Evolutionary conservation across 352 stramenopile genomes (phyloP), one percentile per base, ranked within the genome.

Genomic region (Elongisporangium prolatum): DNA sequence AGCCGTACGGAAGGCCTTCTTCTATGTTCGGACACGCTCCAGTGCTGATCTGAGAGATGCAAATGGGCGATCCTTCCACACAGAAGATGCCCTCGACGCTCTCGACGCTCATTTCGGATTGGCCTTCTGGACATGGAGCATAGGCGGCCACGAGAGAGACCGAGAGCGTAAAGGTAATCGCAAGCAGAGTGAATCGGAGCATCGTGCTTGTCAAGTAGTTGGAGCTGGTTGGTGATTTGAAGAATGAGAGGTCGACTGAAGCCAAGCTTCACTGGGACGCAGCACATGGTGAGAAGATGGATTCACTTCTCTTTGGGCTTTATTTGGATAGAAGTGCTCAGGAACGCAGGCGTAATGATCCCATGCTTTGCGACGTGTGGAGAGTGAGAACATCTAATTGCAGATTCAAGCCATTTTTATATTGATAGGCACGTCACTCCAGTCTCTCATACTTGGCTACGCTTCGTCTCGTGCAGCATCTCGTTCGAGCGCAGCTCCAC

Each of bases 31-130:
- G 65, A 18, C 65, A 72, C n/a, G 62, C 69, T 20, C 75, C 75
- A 1, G 28, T 68, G 20, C 54, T 59, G 40, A 71, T 51, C 8
- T 75, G 18, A 20, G 57, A 52, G 20, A 71, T 70, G n/a, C 71
- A 83, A 11, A 68, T 53, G 3, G 66, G 68, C 3, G 3, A 38
- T 11, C 28, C 28, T 10, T 38, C 28, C 28, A 38, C 28, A 21
- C 64, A 67, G 50, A 67, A 70, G 54, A 61, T 56, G 13, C 48
- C 56, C 16, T 67, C 51, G 16, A 70, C 54, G 8, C 64, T 60
- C 48, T 70, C 59, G 20, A 70, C 64, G 25, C 59, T 66, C 54
- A 70, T 70, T 47, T 61, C 49, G 22, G 60, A 56, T 50, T 70
- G 28, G 14, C 25, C 48, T 14, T 66, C 59, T 25, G 38, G 38